Evolutionary conservation across 768 basidiomycete species (phyloP), one percentile per base, ranked within the genome.

Genomic region (Naganishia kalamii): DNA sequence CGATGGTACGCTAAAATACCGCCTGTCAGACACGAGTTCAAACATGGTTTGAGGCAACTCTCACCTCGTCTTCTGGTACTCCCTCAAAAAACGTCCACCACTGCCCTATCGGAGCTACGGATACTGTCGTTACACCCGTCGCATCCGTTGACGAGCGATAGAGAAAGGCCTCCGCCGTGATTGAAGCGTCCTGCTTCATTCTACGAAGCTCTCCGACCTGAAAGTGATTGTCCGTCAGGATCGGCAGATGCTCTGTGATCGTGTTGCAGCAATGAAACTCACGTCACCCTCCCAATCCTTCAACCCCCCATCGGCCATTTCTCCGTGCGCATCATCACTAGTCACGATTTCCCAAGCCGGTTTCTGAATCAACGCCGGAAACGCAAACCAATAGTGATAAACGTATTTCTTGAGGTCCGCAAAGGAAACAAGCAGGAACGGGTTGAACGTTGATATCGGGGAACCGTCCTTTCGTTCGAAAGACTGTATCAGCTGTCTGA

Each of bases 361-460:
- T 70, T 90, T 91, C 23, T 89, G 81, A 0, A 87, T 87, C 69
- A 97, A 87, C 0, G 93, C 91, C 1, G 96, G 94, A 77, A 97
- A 96, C 0, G 89, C 88, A 73, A 97, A 97, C 96, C 94, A 99
- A 79, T 97, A 97, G 73, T 87, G 92, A 75, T 92, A 98, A 70
- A 87, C 88, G 82, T 96, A 97, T 77, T 93, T 97, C 83, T 98
- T 99, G 70, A 99, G 86, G 78, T 99, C 96, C 0, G 96, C 90
- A 71, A 87, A 98, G 0, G 92, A 92, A 71, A 99, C 88, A 57
- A 96, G 81, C 23, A 98, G 82, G 80, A 97, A 97, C 4, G 83
- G 83, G 62, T 84, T 88, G 43, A 97, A 81, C 67, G 60, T 57
- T 3, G 35, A 1, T 57, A 49, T 81, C 83, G 32, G 23, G 70